Percentiles rank a stretch among this genome's conserved stretches.
Conservation (phyloP, 2,329 filamentous ascomycete genomes). For the Dactylellina haptotyla region DNA sequence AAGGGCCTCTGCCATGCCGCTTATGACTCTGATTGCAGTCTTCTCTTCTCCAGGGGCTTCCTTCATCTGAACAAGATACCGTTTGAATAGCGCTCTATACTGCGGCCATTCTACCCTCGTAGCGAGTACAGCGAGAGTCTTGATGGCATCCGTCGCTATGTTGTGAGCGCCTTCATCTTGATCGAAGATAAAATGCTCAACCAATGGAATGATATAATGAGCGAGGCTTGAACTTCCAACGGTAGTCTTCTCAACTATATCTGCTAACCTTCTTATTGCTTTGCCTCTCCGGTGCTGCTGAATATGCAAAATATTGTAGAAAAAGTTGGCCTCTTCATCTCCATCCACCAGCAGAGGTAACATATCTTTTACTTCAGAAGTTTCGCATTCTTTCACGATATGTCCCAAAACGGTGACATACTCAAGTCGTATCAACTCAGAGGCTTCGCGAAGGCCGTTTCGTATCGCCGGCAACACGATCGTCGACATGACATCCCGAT, state of each 20-base stretch:
- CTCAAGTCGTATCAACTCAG: constrained; percentile 85
- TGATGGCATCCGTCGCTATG: constrained; percentile 85
- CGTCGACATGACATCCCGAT: constrained; percentile 70
- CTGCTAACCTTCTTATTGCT: constrained; percentile 79
- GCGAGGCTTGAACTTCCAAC: constrained; percentile 81
- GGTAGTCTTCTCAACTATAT: constrained; percentile 71
- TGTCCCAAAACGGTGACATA: constrained; percentile 81
- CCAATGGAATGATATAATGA: constrained; percentile 86
- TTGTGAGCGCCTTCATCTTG: constrained; percentile 85
- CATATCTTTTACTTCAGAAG: constrained; percentile 81
- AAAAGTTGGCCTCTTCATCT: constrained; percentile 86
- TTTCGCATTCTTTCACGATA: constrained; percentile 75
- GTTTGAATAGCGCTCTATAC: constrained; percentile 82
- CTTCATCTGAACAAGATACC: constrained; percentile 83
- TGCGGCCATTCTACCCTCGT: constrained; percentile 87
- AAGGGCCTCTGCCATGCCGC: constrained; percentile 81
- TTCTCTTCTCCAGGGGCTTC: constrained; percentile 86
- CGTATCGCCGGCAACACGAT: constrained; percentile 80
- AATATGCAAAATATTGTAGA: constrained; percentile 89
- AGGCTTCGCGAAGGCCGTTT: constrained; percentile 77
- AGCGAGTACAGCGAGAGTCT: constrained; percentile 78
- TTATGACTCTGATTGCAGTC: constrained; percentile 82
- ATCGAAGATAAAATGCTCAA: constrained; percentile 94
- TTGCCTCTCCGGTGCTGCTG: constrained; percentile 86
- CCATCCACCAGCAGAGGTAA: constrained; percentile 73